Evolutionary conservation across 1,284 basidiomycete species (phyloP).

Genomic region (Fistulina hepatica): DNA sequence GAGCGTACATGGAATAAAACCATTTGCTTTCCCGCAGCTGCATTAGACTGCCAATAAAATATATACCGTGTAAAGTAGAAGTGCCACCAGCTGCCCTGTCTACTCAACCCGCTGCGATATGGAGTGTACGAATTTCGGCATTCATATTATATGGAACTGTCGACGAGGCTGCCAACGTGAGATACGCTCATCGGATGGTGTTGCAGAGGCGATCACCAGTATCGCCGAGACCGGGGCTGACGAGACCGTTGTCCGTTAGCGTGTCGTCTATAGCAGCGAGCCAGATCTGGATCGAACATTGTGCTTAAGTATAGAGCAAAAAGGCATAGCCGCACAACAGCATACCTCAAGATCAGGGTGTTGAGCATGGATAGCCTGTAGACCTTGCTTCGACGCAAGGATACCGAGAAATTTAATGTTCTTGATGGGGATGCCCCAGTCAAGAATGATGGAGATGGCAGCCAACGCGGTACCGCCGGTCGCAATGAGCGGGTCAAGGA

Average conservation of each 20-base stretch:
- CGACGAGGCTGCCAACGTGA: too few species aligned
- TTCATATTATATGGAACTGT: too few species aligned
- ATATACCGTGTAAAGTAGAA: too few species aligned
- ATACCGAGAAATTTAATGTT: conserved; percentile 81
- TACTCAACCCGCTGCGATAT: too few species aligned
- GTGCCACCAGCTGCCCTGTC: too few species aligned
- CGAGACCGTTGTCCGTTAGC: conserved; percentile 65
- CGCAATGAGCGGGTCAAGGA: conserved; percentile 88
- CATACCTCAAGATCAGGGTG: conserved; percentile 75
- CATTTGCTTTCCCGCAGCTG: too few species aligned
- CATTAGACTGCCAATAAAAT: too few species aligned
- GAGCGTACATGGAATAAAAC: too few species aligned
- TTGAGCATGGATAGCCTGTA: conserved; percentile 52
- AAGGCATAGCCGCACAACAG: not conserved
- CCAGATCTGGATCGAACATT: conserved; percentile 51
- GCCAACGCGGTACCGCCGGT: conserved; percentile 91
- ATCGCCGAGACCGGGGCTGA: conserved; percentile 83
- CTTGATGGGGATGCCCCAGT: conserved; percentile 67
- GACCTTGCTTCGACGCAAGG: conserved; percentile 68
- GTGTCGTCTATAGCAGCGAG: conserved; percentile 69
- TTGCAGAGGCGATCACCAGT: conserved; percentile 64
- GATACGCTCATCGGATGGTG: too few species aligned
- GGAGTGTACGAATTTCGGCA: too few species aligned
- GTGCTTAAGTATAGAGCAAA: conserved; percentile 4
- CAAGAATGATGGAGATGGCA: conserved; percentile 72